Conservation (phyloP, 2,329 filamentous ascomycete species). For the Sclerotinia subarctica region DNA sequence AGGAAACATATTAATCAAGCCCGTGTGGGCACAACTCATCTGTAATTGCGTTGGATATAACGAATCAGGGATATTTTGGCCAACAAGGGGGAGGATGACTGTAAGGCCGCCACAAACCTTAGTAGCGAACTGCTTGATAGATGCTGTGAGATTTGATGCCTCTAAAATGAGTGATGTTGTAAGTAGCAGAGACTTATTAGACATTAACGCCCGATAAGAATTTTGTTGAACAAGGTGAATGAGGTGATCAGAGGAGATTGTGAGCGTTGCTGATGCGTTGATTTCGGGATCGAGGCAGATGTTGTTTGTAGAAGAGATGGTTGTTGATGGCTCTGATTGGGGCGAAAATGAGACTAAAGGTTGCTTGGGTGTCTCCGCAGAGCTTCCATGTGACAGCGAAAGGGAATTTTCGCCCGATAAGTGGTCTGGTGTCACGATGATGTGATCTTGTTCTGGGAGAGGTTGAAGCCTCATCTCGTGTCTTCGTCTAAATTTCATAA, state of each 20-base stretch:
- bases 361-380: not conserved
- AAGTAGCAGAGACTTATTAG: slow-evolving; percentile 25
- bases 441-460: slow-evolving; percentile 14
- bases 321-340: not conserved
- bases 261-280: not conserved
- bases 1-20: slow-evolving; percentile 27
- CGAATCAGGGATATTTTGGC: not conserved
- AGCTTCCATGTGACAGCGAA: not conserved
- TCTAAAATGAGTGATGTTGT: slow-evolving; percentile 15
- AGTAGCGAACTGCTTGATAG: slow-evolving; percentile 19
- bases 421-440: not conserved
- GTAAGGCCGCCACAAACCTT: slow-evolving; percentile 21
- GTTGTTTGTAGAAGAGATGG: not conserved
- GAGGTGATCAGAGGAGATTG: slow-evolving; percentile 26
- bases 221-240: slow-evolving; percentile 28
- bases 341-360: not conserved
- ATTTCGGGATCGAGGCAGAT: not conserved
- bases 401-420: not conserved
- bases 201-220: slow-evolving; percentile 24
- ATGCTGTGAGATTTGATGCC: slow-evolving; percentile 9
- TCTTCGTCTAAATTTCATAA: slow-evolving; percentile 23
- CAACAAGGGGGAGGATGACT: slow-evolving; percentile 19
- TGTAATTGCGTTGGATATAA: not conserved
- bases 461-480: slow-evolving; percentile 14
- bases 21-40: slow-evolving; percentile 13